Conservation (phyloP, 768 basidiomycete species). For the Termitomyces sp. region DNA sequence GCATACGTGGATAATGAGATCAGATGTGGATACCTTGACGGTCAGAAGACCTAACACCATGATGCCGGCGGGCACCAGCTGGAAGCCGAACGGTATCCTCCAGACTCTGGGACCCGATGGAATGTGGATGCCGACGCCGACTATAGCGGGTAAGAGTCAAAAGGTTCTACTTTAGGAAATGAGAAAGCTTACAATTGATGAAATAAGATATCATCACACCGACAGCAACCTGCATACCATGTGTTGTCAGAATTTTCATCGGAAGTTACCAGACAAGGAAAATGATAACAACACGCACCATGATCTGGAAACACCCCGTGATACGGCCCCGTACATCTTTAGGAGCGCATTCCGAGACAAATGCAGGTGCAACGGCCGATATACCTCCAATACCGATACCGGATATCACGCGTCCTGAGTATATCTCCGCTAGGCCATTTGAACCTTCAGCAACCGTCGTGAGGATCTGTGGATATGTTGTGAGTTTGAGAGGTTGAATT, state of each 20-base stretch:
- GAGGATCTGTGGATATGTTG: conserved; percentile 47
- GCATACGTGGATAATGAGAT: conserved; percentile 7
- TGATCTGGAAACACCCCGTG: conserved; percentile 84
- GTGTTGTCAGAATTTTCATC: not conserved
- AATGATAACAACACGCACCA: conserved; percentile 46
- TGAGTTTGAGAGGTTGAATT: not conserved
- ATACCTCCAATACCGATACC: conserved; percentile 84
- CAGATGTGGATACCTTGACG: conserved; percentile 42
- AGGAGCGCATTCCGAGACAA: conserved; percentile 84
- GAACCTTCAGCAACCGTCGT: conserved; percentile 64
- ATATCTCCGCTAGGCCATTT: conserved; percentile 69
- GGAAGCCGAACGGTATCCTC: conserved; percentile 73
- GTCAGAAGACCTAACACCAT: conserved; percentile 68
- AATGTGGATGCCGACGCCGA: conserved; percentile 59
- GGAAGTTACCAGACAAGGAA: not conserved
- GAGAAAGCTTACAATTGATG: conserved; percentile 64
- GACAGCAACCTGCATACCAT: conserved; percentile 47
- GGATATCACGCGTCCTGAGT: conserved; percentile 76
- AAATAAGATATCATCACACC: conserved; percentile 89
- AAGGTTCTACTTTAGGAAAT: not conserved
- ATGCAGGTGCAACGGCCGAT: conserved; percentile 78
- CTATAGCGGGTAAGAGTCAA: conserved; percentile 29
- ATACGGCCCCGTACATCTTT: conserved; percentile 85
- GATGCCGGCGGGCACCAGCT: conserved; percentile 75
- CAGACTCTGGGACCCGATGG: conserved; percentile 49